These are phyloP conservation scores for Apophysomyces elegans DNA, from an alignment of 371 early-diverging fungal genomes.

Conservation along the genomic window DNA sequence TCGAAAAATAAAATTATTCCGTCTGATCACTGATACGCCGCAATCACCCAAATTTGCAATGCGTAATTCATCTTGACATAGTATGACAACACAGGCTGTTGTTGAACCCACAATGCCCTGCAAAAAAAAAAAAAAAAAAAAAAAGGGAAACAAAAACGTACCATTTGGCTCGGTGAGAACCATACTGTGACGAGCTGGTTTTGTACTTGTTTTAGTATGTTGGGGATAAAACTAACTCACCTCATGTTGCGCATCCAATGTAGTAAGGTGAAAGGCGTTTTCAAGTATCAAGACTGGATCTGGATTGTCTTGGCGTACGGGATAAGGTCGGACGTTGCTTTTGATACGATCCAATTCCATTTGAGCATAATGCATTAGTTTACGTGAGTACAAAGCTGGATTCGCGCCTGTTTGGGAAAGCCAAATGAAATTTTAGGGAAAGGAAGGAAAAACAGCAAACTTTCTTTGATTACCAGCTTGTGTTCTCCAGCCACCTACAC, in stretches of 20 bases:
- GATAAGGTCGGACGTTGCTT: constrained; percentile 28
- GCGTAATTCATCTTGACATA: constrained; percentile 86
- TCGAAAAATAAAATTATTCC: constrained; percentile 82
- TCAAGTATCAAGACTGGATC: constrained; percentile 31
- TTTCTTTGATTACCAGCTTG: constrained; percentile 32
- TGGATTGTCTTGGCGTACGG: constrained; percentile 20
- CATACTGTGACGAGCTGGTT: too few relatives aligned
- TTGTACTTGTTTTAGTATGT: not conserved
- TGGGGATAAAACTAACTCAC: constrained; percentile 15
- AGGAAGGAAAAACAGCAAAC: not conserved
- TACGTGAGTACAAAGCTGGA: constrained; percentile 83
- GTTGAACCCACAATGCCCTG: constrained; percentile 73
- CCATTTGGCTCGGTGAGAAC: too few relatives aligned
- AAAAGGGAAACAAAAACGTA: too few relatives aligned
- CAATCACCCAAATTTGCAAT: constrained; percentile 94
- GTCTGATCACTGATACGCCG: constrained; percentile 83
- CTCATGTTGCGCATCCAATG: constrained; percentile 34
- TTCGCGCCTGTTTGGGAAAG: constrained; percentile 64
- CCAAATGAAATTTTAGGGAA: constrained; percentile 5
- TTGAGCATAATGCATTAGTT: constrained; percentile 88
- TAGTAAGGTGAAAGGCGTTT: constrained; percentile 32
- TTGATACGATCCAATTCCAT: constrained; percentile 75
- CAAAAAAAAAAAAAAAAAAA: not conserved
- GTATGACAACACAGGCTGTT: constrained; percentile 85
- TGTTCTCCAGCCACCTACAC: constrained; percentile 84